Conservation (phyloP, 208 protist species). For the Trypanosoma mega region DNA sequence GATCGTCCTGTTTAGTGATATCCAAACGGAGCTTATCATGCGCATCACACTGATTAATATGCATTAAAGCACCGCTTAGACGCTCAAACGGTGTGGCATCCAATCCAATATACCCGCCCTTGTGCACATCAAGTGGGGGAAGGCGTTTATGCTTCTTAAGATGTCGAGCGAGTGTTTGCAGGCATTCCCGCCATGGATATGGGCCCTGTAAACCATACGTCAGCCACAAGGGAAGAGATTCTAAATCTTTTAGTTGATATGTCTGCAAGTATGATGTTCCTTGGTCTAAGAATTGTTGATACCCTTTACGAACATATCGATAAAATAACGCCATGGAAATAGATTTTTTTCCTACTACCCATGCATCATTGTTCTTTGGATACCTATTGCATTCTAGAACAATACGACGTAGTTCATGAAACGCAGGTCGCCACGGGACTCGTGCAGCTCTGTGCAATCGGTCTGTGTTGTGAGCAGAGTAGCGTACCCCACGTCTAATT, state of each 20-base stretch:
- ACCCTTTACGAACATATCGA: conserved; percentile 62
- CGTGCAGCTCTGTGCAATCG: conserved; percentile 59
- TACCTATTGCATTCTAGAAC: conserved; percentile 75
- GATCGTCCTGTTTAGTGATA: conserved; percentile 46
- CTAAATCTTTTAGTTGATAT: conserved; percentile 72
- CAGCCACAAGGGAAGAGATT: conserved; percentile 59
- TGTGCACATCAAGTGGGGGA: conserved; percentile 69
- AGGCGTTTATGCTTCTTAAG: conserved; percentile 34
- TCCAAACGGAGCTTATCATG: conserved; percentile 33
- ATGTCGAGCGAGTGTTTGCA: conserved; percentile 39
- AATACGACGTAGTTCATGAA: conserved; percentile 67
- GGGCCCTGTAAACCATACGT: conserved; percentile 69
- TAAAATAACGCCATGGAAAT: conserved; percentile 78
- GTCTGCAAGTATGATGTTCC: conserved; percentile 54
- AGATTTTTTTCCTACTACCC: conserved; percentile 68
- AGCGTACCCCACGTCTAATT: conserved; percentile 73
- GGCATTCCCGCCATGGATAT: conserved; percentile 76
- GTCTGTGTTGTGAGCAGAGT: conserved; percentile 55
- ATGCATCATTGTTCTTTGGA: conserved; percentile 79
- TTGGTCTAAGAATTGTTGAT: conserved; percentile 40
- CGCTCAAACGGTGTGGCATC: conserved; percentile 77
- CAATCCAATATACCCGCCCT: conserved; percentile 78
- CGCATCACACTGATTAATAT: conserved; percentile 74
- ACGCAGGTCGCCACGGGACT: conserved; percentile 66
- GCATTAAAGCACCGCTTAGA: conserved; percentile 64